These are phyloP conservation scores for Tylopilus cervinicoccineus DNA, from an alignment of 768 basidiomycete species.

Conservation along the genomic window DNA sequence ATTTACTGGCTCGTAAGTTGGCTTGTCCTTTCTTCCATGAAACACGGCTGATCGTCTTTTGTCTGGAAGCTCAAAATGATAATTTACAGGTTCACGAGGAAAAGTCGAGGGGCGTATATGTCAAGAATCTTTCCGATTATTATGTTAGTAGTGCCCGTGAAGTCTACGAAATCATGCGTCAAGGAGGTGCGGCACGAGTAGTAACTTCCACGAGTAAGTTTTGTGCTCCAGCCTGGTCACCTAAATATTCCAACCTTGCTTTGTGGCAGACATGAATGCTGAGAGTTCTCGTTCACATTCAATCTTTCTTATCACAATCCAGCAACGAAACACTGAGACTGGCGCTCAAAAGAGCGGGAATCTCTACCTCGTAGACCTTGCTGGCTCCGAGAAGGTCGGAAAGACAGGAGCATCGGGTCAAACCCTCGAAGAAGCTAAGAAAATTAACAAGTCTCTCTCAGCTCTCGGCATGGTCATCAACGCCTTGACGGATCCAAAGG, in stretches of 20 bases:
- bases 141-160: slow-evolving; percentile 95
- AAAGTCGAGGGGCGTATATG: slow-evolving; percentile 95
- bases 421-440: slow-evolving; percentile 98
- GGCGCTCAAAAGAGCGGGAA: slow-evolving; percentile 97
- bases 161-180: slow-evolving; percentile 99
- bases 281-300: slow-evolving; percentile 99
- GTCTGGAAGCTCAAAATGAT: slow-evolving; percentile 80
- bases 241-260: slow-evolving; percentile 1
- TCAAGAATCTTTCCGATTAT: slow-evolving; percentile 95
- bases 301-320: slow-evolving; percentile 96
- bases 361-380: slow-evolving; percentile 95
- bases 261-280: slow-evolving; percentile 89
- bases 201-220: slow-evolving; percentile 90
- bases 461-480: slow-evolving; percentile 99
- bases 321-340: slow-evolving; percentile 93
- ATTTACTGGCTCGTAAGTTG: slow-evolving; percentile 88
- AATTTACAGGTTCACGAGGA: slow-evolving; percentile 99
- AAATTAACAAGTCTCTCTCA: slow-evolving; percentile 98
- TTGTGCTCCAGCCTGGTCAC: background rate
- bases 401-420: slow-evolving; percentile 99
- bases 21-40: background rate
- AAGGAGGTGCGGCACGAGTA: slow-evolving; percentile 86
- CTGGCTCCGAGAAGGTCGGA: slow-evolving; percentile 98
- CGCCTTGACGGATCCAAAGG: slow-evolving; percentile 94
- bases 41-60: slow-evolving; percentile 5